Evolutionary conservation across 306 rosid genomes (phyloP), one percentile per base, ranked within the genome.

Genomic region (Lathyrus aphaca): DNA sequence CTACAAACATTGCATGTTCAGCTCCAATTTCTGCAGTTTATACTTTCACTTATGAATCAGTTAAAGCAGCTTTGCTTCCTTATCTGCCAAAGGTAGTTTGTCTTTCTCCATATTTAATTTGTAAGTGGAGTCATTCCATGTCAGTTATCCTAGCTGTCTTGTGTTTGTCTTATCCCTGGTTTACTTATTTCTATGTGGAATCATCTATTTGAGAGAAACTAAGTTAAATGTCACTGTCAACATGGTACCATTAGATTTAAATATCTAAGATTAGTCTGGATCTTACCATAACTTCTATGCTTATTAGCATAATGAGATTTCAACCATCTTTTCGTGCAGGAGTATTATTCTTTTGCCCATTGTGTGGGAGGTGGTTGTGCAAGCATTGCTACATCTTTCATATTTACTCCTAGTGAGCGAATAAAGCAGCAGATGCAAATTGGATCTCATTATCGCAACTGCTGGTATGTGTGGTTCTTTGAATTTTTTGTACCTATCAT

Each of bases 401-500:
- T 90, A 79, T 94, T 94, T 66, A 94, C 98, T 78, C 98, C 98
- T 12, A 88, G 98, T 48, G 98, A 94, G 81, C 92, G 83, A 59
- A 82, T 94, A 87, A 94, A 94, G 85, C 98, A 88, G 88, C 98
- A 91, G 89, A 88, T 94, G 98, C 98, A 94, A 89, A 91, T 94
- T 73, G 79, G 95, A 21, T 77, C 89, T 21, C 92, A 82, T 77
- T 94, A 90, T 75, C 82, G 80, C 66, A 94, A 86, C 85, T 94
- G 95, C 88, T 94, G 97, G 98, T 94, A 88, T 78, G 71, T 66
- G 60, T 69, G 56, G 63, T 59, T 80, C 77, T 57, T 86, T 18
- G 72, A 29, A 46, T 64, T 19, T 23, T 69, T 69, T 63, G 38
- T 58, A 59, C 48, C 69, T 51, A 35, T 82, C n/a, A 56, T 57